phyloP scores from a whole-genome alignment of 2,329 filamentous ascomycete species.

The Cryphonectria radicalis region DNA sequence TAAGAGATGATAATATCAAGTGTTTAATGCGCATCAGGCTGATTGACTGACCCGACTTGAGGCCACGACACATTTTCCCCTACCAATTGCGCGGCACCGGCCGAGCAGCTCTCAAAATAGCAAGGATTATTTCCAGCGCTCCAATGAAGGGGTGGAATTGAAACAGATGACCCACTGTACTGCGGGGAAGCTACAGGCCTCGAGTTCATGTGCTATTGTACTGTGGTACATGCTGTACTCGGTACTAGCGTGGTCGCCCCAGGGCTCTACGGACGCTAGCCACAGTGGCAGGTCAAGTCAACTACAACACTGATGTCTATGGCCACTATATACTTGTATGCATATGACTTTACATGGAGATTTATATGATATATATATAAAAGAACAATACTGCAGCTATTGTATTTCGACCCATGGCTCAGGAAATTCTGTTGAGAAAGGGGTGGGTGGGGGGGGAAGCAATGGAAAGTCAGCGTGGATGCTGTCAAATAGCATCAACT shows the following conservation, averaged over 20 bases:
- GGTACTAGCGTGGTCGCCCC: background rate
- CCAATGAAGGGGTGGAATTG: conserved; percentile 4
- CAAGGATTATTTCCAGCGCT: background rate
- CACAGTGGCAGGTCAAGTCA: background rate
- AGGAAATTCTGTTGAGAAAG: no score
- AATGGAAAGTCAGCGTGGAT: no score
- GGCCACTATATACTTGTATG: background rate
- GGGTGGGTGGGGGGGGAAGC: no score
- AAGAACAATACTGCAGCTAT: background rate
- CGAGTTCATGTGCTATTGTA: background rate
- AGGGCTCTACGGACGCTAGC: background rate
- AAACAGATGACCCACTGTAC: background rate
- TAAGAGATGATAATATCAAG: conserved; percentile 9
- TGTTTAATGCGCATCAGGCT: conserved; percentile 3
- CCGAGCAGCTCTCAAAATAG: background rate
- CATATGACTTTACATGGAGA: background rate
- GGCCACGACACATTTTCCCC: conserved; percentile 20
- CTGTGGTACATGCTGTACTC: background rate
- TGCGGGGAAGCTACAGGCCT: background rate
- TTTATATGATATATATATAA: no score
- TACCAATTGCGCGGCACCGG: conserved; percentile 9
- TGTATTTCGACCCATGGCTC: background rate
- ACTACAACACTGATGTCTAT: background rate
- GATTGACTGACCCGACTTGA: background rate
- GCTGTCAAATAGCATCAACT: no score